Conservation (phyloP, 768 basidiomycete genomes). For the Kwoniella mangroviensis region DNA sequence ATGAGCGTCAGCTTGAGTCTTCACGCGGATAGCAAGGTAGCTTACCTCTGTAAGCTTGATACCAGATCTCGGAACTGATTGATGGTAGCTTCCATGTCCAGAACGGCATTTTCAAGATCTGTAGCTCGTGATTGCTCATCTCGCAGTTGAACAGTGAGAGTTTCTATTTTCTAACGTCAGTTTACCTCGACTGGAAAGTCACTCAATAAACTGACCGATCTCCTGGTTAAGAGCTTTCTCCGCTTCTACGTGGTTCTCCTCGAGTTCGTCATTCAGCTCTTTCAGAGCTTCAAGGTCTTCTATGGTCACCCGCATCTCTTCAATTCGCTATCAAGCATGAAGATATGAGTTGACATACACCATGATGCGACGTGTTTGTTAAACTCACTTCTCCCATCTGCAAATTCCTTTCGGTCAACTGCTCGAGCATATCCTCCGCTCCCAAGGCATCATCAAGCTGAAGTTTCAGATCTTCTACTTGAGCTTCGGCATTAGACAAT, state of each 20-base stretch:
- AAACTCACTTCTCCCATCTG: constrained; percentile 80
- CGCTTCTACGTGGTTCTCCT: constrained; percentile 92
- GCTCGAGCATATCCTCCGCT: constrained; percentile 94
- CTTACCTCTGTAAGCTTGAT: constrained; percentile 75
- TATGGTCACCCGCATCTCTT: constrained; percentile 93
- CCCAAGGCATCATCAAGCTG: constrained; percentile 94
- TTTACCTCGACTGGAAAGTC: not conserved
- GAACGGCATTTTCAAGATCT: constrained; percentile 74
- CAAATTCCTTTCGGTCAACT: constrained; percentile 91
- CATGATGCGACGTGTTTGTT: constrained; percentile 1
- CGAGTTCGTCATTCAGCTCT: constrained; percentile 94
- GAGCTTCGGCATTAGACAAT: constrained; percentile 83
- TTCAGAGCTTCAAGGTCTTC: constrained; percentile 95
- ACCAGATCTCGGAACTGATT: constrained; percentile 92
- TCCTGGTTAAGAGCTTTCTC: constrained; percentile 90
- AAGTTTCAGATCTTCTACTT: constrained; percentile 89
- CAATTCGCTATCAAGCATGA: constrained; percentile 73
- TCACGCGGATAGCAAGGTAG: constrained; percentile 62
- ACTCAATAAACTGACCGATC: constrained; percentile 65
- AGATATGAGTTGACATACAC: not conserved
- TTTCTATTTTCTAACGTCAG: constrained; percentile 21
- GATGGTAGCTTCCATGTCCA: constrained; percentile 87
- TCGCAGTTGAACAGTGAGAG: constrained; percentile 63
- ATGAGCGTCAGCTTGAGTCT: not conserved
- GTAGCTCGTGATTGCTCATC: constrained; percentile 71